Percentiles rank a stretch among this genome's conserved stretches.
Conservation (phyloP, 176 grass and related monocot genomes). For the Lolium rigidum region DNA sequence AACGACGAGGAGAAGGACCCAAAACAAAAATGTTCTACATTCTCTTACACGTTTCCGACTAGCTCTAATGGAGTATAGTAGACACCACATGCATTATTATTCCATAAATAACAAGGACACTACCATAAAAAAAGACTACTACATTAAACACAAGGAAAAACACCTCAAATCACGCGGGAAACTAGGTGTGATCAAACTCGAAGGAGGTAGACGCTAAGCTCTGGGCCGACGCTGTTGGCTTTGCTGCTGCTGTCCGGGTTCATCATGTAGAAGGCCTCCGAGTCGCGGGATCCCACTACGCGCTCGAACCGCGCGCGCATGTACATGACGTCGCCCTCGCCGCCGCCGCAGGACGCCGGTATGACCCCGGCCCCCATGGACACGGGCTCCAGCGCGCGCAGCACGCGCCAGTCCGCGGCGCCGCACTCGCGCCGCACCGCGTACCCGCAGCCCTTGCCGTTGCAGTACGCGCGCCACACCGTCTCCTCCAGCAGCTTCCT, state of each 20-base stretch:
- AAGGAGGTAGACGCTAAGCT: constrained; percentile 94
- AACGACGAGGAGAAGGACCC: not conserved
- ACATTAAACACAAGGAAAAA: constrained; percentile 3
- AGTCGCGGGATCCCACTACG: constrained; percentile 87
- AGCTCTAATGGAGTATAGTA: not conserved
- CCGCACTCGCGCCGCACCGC: constrained; percentile 70
- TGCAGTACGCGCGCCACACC: constrained; percentile 86
- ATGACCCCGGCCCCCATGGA: constrained; percentile 89
- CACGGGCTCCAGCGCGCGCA: constrained; percentile 75
- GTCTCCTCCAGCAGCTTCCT: constrained; percentile 76
- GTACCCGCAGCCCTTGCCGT: constrained; percentile 78
- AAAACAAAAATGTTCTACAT: not conserved
- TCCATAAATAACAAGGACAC: not conserved
- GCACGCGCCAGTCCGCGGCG: constrained; percentile 69
- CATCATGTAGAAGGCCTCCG: constrained; percentile 99
- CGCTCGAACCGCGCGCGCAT: constrained; percentile 96
- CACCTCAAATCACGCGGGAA: constrained; percentile 41
- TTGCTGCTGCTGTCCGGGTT: constrained; percentile 61
- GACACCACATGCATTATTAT: constrained; percentile 42
- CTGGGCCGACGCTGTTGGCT: constrained; percentile 62
- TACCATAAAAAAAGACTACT: not conserved
- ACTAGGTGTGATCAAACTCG: constrained; percentile 66
- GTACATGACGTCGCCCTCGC: constrained; percentile 91
- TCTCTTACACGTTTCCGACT: not conserved
- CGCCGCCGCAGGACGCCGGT: constrained; percentile 63